These are phyloP conservation scores for Chaetomiaceae sp. DNA, from an alignment of 2,329 filamentous ascomycete species.

Conservation along the genomic window DNA sequence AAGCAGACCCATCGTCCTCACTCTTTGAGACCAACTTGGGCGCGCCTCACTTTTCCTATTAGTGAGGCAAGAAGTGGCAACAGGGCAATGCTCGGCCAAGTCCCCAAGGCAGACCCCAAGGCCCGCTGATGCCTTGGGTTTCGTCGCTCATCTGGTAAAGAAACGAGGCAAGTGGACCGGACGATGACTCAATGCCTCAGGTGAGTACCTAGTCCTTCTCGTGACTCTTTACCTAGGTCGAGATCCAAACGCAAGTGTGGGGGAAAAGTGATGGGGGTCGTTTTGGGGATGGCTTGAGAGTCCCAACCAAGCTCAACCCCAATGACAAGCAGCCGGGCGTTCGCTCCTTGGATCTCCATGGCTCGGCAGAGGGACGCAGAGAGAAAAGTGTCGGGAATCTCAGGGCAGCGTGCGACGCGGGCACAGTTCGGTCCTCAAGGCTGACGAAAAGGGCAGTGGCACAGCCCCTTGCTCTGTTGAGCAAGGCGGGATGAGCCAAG, in stretches of 20 bases:
- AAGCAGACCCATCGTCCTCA: not conserved
- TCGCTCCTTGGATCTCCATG: not conserved
- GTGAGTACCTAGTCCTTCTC: not conserved
- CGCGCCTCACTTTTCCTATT: not conserved
- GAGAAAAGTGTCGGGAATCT: too few species aligned
- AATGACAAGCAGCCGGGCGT: not conserved
- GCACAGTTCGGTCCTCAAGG: too few species aligned
- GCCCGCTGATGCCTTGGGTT: conserved; percentile 10
- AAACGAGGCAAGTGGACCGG: conserved; percentile 13
- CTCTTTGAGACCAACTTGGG: not conserved
- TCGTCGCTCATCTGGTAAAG: not conserved
- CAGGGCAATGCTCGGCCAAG: conserved; percentile 13
- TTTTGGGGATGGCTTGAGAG: too few species aligned
- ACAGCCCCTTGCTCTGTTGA: too few species aligned
- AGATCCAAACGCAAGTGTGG: not conserved
- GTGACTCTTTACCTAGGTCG: not conserved
- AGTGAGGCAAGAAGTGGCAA: not conserved
- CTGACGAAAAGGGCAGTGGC: too few species aligned
- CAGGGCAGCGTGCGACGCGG: too few species aligned
- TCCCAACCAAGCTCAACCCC: too few species aligned
- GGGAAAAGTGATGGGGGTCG: too few species aligned
- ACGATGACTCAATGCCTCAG: conserved; percentile 11
- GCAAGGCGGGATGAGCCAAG: too few species aligned
- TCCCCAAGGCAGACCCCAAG: conserved; percentile 19
- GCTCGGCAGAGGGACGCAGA: not conserved